Conservation (phyloP, 345 rosid species). For the Citropsis articulata region DNA sequence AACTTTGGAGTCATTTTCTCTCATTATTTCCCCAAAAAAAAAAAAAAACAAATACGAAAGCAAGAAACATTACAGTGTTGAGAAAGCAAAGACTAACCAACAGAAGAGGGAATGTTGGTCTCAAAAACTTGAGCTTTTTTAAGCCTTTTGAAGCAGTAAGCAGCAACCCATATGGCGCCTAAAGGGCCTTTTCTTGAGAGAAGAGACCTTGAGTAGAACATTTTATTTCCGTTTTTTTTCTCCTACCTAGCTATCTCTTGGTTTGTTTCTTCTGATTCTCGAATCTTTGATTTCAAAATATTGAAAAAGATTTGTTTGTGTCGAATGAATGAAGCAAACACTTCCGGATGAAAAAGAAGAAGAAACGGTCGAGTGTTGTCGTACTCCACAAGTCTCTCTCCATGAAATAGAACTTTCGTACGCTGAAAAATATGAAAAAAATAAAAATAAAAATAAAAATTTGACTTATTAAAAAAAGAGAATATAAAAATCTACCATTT, state of each 20-base stretch:
- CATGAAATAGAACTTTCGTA: background rate
- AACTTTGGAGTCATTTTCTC: background rate
- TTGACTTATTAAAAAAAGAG: too few relatives aligned
- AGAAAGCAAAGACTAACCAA: constrained; percentile 52
- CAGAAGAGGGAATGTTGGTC: constrained; percentile 66
- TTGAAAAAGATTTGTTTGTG: background rate
- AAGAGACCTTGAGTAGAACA: constrained; percentile 63
- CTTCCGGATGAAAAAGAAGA: background rate
- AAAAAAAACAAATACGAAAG: background rate
- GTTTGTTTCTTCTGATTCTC: background rate
- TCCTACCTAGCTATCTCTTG: background rate
- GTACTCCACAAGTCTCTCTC: background rate
- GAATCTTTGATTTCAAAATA: background rate
- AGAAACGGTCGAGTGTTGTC: constrained; percentile 2
- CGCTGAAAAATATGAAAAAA: background rate
- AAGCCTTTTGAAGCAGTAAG: constrained; percentile 72
- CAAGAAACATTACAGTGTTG: background rate
- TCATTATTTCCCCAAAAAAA: background rate
- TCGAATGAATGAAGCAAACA: too few relatives aligned
- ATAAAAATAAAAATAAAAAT: background rate
- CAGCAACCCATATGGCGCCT: constrained; percentile 80
- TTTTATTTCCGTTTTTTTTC: background rate
- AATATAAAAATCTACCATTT: too few relatives aligned
- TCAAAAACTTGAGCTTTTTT: constrained; percentile 64
- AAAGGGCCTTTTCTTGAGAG: constrained; percentile 64